These are phyloP conservation scores for Heterobasidion irregulare DNA, from an alignment of 1,284 basidiomycete genomes.

Conservation along the genomic window DNA sequence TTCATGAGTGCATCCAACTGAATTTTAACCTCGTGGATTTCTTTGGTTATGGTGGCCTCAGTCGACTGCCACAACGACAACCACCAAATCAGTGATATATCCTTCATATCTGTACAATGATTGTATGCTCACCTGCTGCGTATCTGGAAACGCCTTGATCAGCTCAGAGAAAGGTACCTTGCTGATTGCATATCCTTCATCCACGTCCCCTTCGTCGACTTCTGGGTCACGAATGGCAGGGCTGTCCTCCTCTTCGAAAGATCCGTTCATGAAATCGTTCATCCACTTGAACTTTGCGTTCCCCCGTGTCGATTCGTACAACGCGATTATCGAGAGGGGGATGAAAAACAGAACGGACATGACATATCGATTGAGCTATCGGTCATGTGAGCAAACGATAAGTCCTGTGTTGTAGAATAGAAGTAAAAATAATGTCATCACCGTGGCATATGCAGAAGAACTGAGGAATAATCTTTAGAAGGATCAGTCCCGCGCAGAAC, in stretches of 20 bases:
- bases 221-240: constrained; percentile 49
- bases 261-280: constrained; percentile 55
- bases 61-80: constrained; percentile 43
- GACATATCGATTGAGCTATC: constrained; percentile 64
- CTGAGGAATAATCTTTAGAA: constrained; percentile 39
- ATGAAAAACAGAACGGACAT: constrained; percentile 79
- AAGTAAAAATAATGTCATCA: constrained; percentile 14
- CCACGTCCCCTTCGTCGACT: constrained; percentile 51
- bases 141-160: constrained; percentile 72
- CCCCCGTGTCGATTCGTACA: constrained; percentile 63
- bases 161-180: constrained; percentile 72
- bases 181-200: constrained; percentile 55
- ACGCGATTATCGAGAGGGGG: constrained; percentile 66
- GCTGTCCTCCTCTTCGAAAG: constrained; percentile 59
- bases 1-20: constrained; percentile 49
- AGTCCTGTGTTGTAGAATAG: neutral
- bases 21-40: constrained; percentile 51
- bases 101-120: constrained; percentile 1
- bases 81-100: neutral
- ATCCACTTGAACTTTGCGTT: constrained; percentile 51
- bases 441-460: constrained; percentile 46
- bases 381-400: neutral
- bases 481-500: neutral
- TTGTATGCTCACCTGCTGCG: constrained; percentile 44
- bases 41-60: constrained; percentile 58